Conservation (phyloP, 768 basidiomycete genomes). For the Lenzites betulinus region DNA sequence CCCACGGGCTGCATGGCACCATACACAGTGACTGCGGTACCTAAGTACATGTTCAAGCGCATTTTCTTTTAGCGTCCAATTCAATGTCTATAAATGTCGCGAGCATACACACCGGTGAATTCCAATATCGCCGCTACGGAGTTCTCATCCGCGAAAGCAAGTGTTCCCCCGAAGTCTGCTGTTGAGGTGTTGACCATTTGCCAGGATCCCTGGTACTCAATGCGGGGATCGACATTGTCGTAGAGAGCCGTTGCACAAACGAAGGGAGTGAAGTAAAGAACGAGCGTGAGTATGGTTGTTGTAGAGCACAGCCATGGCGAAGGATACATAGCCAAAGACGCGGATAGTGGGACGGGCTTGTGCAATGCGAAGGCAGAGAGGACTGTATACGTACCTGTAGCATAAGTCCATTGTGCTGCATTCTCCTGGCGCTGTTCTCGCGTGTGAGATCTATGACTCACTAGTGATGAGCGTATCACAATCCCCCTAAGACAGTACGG, state of each 20-base stretch:
- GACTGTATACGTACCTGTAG: too few species aligned
- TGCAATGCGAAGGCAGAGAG: too few species aligned
- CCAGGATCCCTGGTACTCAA: not conserved
- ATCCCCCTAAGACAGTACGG: too few species aligned
- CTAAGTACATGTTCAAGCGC: not conserved
- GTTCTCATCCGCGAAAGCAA: not conserved
- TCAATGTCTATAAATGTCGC: not conserved
- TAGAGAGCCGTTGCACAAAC: not conserved
- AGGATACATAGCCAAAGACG: too few species aligned
- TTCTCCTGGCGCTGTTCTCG: too few species aligned
- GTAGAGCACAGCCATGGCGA: too few species aligned
- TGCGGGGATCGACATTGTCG: not conserved
- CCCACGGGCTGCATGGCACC: slow-evolving; percentile 4
- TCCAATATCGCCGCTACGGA: not conserved
- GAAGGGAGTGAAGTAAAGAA: not conserved
- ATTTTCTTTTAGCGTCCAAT: not conserved
- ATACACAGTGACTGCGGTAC: slow-evolving; percentile 4
- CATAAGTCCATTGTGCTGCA: too few species aligned
- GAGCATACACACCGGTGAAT: not conserved
- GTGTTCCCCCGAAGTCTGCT: not conserved
- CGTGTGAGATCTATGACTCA: too few species aligned
- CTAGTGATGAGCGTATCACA: too few species aligned
- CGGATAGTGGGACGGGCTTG: too few species aligned
- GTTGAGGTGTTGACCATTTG: not conserved
- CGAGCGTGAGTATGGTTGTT: not conserved